A percentile compares a stretch with the other conserved stretches of the same genome.
phyloP scores from a whole-genome alignment of 257 asterid species.

The Solanum dulcamara region DNA sequence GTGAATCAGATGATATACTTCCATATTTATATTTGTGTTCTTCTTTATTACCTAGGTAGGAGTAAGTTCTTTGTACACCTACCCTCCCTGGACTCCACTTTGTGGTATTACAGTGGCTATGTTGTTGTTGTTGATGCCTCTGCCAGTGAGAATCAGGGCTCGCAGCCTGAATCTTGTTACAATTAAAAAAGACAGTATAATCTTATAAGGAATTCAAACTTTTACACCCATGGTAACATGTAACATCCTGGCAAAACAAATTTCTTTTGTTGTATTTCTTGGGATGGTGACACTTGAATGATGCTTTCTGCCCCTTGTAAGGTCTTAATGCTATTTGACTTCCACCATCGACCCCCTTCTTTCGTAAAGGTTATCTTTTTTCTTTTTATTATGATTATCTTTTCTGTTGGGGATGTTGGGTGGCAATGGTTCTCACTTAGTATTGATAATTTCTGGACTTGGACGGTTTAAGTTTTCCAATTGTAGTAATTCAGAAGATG shows the following conservation, averaged over 20 bases:
- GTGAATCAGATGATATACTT: neutral
- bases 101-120: neutral
- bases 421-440: neutral
- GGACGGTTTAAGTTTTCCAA: neutral
- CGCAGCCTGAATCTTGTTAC: neutral
- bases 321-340: neutral
- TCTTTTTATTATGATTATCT: neutral
- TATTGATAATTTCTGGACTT: neutral
- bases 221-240: neutral
- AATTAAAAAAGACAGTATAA: neutral
- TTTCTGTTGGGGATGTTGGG: neutral
- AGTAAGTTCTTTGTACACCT: neutral
- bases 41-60: neutral
- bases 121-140: neutral
- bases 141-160: neutral
- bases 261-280: neutral
- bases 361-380: neutral
- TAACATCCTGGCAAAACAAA: neutral
- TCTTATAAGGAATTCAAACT: neutral
- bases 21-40: neutral
- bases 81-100: neutral
- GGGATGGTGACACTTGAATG: neutral
- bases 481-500: neutral
- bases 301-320: neutral
- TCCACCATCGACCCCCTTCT: neutral